Evolutionary conservation across 2,329 filamentous ascomycete genomes (phyloP).

Genomic region (Elsinoe necatrix): DNA sequence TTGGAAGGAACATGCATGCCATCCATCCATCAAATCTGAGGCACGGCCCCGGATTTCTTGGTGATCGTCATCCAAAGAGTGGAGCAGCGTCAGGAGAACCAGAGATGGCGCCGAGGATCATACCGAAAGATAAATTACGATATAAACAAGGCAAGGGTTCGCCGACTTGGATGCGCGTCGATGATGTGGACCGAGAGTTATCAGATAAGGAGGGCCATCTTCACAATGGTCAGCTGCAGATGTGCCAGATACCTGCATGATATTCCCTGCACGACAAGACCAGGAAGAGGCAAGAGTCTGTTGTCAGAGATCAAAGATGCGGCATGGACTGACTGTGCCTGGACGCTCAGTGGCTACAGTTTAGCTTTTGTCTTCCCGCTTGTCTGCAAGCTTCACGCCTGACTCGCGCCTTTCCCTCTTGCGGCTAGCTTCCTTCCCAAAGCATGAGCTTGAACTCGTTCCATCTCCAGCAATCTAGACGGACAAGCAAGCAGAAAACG

Average conservation of each 20-base stretch:
- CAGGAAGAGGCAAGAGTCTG: not conserved
- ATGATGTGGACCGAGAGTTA: too few relatives aligned
- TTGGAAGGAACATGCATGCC: not conserved
- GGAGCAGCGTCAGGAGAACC: constrained; percentile 2
- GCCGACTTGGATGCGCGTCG: not conserved
- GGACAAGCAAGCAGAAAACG: not conserved
- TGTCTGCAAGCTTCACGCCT: not conserved
- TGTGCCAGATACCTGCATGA: not conserved
- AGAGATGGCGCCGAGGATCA: constrained; percentile 4
- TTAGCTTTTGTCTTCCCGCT: not conserved
- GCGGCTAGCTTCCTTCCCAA: not conserved
- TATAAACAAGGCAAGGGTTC: not conserved
- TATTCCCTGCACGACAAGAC: not conserved
- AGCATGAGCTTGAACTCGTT: not conserved
- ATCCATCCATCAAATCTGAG: not conserved
- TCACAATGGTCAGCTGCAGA: too few relatives aligned
- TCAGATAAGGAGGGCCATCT: too few relatives aligned
- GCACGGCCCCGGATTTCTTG: not conserved
- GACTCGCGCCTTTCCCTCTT: not conserved
- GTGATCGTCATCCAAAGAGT: not conserved
- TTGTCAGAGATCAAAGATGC: not conserved
- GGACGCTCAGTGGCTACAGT: not conserved
- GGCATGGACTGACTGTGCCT: not conserved
- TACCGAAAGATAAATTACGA: constrained; percentile 7
- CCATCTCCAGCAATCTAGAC: not conserved